Base-by-base conservation (phyloP, 495 filamentous ascomycete genomes). In the Trichoderma orchidacearum region DNA sequence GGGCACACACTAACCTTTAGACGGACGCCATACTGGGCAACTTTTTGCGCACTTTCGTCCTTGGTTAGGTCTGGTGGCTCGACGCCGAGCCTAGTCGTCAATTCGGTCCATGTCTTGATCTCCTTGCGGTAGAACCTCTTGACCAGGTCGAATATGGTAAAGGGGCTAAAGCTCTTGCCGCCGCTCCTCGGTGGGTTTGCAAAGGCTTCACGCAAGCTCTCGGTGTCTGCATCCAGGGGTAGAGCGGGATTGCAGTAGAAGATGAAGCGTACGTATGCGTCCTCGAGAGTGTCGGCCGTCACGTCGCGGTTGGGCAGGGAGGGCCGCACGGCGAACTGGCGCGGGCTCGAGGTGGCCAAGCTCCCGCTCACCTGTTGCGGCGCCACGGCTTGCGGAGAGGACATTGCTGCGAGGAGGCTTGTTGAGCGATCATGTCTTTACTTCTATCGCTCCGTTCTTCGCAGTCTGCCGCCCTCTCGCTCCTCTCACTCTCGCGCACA, bases 11-110 rank as follows among this genome's bases (percentile, higher is more conserved):
- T 58, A 73, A 91, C 89, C 81, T 96, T 97, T 41, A 97, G 72
- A 53, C 93, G 77, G 31, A 96, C 93, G 52, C 90, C 89, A 72
- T 98, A 98, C 64, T 98, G 93, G 68, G 96, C 92, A 34, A 98
- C 89, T 67, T 96, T 98, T 68, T 98, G 93, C 2, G 90, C 84
- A 66, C 90, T 95, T 69, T 96, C 89, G 18, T 90, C 89, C 70
- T 93, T 91, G 53, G 86, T 84, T 57, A 82, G 69, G 58, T 84
- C 85, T 13, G 93, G 94, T 28, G 85, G 86, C 61, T 96, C 91
- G 2, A 96, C 93, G 3, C 93, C 93, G 35, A 98, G 72, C 60
- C 90, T 86, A 52, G 90, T 81, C 5, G 90, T 93, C 57, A 98
- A 66, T 66, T 95, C 85, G 29, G 89, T 88, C 93, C 93, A 98